Percentiles rank a stretch among this genome's conserved stretches.
Conservation (phyloP, 208 protist genomes). For the Zelonia costaricensis region DNA sequence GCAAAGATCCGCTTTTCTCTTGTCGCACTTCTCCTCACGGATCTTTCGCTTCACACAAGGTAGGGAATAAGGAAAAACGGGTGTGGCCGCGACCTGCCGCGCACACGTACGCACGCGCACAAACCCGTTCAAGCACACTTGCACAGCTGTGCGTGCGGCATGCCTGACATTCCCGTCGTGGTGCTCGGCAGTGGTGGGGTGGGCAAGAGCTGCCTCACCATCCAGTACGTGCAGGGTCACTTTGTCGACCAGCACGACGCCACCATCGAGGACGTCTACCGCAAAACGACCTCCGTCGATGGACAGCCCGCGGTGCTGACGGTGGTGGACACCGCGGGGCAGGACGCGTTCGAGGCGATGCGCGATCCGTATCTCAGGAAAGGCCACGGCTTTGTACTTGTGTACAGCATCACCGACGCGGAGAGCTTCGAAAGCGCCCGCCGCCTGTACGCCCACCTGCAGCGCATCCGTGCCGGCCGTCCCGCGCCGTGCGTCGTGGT, state of each 20-base stretch:
- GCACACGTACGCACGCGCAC: constrained; percentile 2
- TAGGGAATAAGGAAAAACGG: too few relatives aligned
- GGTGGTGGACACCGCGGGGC: constrained; percentile 92
- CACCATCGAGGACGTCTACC: constrained; percentile 86
- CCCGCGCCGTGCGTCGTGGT: constrained; percentile 50
- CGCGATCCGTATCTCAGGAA: constrained; percentile 51
- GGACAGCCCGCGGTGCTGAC: constrained; percentile 79
- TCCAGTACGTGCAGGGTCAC: constrained; percentile 74
- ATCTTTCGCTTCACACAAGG: too few relatives aligned
- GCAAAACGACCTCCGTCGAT: constrained; percentile 73
- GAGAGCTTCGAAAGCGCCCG: constrained; percentile 68
- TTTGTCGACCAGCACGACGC: constrained; percentile 74
- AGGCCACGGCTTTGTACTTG: constrained; percentile 55
- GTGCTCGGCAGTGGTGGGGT: constrained; percentile 58
- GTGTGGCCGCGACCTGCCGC: too few relatives aligned
- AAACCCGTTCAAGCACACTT: too few relatives aligned
- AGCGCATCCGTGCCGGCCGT: constrained; percentile 13
- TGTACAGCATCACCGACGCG: constrained; percentile 77
- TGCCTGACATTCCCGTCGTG: constrained; percentile 54
- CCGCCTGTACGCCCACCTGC: constrained; percentile 34
- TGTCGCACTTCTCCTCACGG: too few relatives aligned
- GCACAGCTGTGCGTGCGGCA: neutral
- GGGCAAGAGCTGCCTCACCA: constrained; percentile 72
- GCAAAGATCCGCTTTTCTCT: too few relatives aligned
- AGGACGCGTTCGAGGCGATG: constrained; percentile 91